Evolutionary conservation across 2,329 filamentous ascomycete species (phyloP).

Genomic region (Botrytis pseudocinerea): DNA sequence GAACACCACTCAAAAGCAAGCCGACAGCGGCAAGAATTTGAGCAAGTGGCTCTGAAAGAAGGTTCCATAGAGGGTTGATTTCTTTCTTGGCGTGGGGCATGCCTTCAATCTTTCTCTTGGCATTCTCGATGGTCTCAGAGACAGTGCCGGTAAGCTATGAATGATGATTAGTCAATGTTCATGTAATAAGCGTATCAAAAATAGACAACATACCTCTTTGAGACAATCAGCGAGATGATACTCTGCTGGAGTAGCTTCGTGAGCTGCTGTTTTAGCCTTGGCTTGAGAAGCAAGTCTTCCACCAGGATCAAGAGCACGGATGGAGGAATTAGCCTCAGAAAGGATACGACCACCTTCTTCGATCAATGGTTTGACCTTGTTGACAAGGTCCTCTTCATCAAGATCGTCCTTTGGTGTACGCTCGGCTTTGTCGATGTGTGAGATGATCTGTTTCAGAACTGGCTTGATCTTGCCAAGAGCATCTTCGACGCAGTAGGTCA

Average conservation of each 20-base stretch:
- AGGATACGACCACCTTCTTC: constrained; percentile 82
- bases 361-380: constrained; percentile 82
- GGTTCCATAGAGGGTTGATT: constrained; percentile 84
- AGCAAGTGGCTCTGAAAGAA: constrained; percentile 78
- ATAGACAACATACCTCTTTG: constrained; percentile 61
- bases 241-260: constrained; percentile 80
- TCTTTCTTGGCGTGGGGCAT: constrained; percentile 96
- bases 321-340: constrained; percentile 80
- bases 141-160: constrained; percentile 69
- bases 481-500: constrained; percentile 70
- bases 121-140: constrained; percentile 79
- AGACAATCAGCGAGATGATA: constrained; percentile 80
- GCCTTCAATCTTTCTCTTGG: constrained; percentile 83
- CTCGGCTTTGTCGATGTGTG: constrained; percentile 79
- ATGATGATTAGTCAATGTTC: constrained; percentile 36
- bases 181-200: neutral
- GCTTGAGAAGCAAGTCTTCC: constrained; percentile 82
- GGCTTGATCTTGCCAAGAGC: constrained; percentile 82
- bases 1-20: constrained; percentile 75
- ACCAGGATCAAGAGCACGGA: constrained; percentile 86
- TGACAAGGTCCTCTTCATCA: constrained; percentile 85
- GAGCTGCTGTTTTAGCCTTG: constrained; percentile 74
- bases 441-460: constrained; percentile 81
- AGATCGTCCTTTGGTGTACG: constrained; percentile 81
- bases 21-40: constrained; percentile 92